Base-by-base conservation (phyloP, 140 eudicot genomes). In the Flaveria floridana region DNA sequence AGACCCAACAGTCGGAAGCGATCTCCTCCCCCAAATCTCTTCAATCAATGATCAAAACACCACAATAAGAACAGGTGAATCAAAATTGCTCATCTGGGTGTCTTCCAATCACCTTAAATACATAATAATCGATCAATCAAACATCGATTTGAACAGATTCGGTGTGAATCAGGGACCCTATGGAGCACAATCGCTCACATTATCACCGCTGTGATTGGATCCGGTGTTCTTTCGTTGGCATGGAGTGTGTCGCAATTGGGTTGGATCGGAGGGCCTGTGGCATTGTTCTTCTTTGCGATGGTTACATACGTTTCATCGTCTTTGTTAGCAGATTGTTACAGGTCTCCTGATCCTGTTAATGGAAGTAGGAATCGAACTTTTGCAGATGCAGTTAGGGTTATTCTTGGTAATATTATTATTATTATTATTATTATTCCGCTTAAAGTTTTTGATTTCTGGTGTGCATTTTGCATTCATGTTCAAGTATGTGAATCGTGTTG, bases 121-220 rank as follows among this genome's bases (percentile, higher is more conserved):
- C 3, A 28, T 25, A 4, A 48, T 25, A 73, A 19, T 46, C 41
- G 41, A 34, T 34, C 41, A 34, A 34, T 34, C 41, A 34, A n/a
- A 14, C 3, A 71, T 25, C 21, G n/a, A 23, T 68, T 3, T 52
- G 68, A 72, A 55, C 7, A 12, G 16, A 64, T 10, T 68, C 14
- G 10, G 4, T 16, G 15, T 42, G 28, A 16, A 62, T 39, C 80
- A 86, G 95, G 95, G 10, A 88, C 82, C 2, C 21, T 83, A 80
- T 88, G 95, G 95, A 88, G 84, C 47, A 75, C 95, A 8, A 72
- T 83, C 18, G 95, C 96, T 1, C 96, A 90, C 55, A 86, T 90
- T n/a, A 90, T 90, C 5, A 90, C 96, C 6, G 96, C 85, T 2
- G 96, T 90, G 67, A 90, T 90, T 8, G 96, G 96, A 63, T 87